Conservation (phyloP, 2,329 filamentous ascomycete genomes). For the Penicillium corylophilum region DNA sequence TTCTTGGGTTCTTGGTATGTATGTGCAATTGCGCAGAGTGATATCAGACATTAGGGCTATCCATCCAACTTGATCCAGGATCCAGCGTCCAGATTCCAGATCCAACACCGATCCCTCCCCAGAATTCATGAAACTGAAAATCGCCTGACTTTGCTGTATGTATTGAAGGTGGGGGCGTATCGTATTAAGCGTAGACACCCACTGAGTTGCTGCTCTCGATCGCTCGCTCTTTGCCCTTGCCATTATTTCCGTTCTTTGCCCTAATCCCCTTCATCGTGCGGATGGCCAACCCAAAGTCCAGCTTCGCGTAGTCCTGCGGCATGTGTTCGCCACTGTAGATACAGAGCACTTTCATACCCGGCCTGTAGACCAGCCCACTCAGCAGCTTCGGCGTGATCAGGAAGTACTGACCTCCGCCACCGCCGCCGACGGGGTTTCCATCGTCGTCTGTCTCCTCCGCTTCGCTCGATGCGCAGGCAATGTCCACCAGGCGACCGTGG, state of each 20-base stretch:
- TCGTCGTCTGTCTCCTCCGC: constrained; percentile 42
- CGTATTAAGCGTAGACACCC: constrained; percentile 21
- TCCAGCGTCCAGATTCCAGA: not conserved
- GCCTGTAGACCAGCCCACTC: constrained; percentile 78
- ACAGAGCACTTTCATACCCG: constrained; percentile 87
- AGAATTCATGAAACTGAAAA: not conserved
- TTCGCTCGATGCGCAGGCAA: constrained; percentile 72
- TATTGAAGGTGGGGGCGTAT: not conserved
- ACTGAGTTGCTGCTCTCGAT: constrained; percentile 18
- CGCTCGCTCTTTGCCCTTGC: constrained; percentile 17
- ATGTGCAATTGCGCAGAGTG: not conserved
- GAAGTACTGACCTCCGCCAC: constrained; percentile 73
- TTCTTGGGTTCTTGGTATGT: too few species aligned
- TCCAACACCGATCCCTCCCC: not conserved
- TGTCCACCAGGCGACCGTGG: constrained; percentile 96
- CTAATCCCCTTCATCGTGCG: constrained; percentile 34
- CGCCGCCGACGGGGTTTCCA: constrained; percentile 28
- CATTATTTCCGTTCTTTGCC: constrained; percentile 13
- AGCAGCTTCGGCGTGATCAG: constrained; percentile 96
- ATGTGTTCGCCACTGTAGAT: constrained; percentile 81
- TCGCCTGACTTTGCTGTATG: not conserved
- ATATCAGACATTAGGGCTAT: not conserved
- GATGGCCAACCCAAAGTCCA: constrained; percentile 41
- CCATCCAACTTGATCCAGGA: not conserved
- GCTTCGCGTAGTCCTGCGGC: constrained; percentile 38